Conservation (phyloP, 1,139 yeast species). For the Suhomyces bolitotheri region DNA sequence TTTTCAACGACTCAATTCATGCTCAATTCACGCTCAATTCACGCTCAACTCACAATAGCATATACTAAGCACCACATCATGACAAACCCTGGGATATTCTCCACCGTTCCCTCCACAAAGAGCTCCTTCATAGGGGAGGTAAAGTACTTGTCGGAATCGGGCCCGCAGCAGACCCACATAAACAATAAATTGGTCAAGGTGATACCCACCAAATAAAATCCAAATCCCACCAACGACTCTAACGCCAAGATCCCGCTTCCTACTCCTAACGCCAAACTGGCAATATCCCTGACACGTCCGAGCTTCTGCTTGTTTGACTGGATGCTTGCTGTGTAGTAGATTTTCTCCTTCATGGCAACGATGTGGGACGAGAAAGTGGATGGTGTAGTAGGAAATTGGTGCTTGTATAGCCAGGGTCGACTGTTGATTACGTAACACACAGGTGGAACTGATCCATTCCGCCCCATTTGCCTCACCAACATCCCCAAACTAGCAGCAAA, state of each 20-base stretch:
- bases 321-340: constrained; percentile 22
- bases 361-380: neutral
- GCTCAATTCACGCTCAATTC: no score
- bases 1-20: no score
- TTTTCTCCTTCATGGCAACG: constrained; percentile 11
- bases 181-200: constrained; percentile 45
- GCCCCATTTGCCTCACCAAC: neutral
- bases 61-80: constrained; percentile 86
- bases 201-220: constrained; percentile 55
- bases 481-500: no score
- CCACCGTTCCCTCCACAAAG: constrained; percentile 53
- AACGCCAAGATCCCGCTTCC: constrained; percentile 73
- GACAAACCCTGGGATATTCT: constrained; percentile 67
- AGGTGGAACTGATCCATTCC: neutral
- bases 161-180: constrained; percentile 41
- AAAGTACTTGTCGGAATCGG: constrained; percentile 49
- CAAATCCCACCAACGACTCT: constrained; percentile 64
- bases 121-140: constrained; percentile 56
- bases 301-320: constrained; percentile 42
- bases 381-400: neutral
- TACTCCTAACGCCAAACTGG: constrained; percentile 65
- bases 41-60: constrained; percentile 53
- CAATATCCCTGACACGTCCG: constrained; percentile 60
- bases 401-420: no score
- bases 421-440: no score